Percentiles rank a stretch among this genome's conserved stretches.
Evolutionary conservation across 208 protist genomes (phyloP).

Genomic region (Balamuthia mandrillaris): DNA sequence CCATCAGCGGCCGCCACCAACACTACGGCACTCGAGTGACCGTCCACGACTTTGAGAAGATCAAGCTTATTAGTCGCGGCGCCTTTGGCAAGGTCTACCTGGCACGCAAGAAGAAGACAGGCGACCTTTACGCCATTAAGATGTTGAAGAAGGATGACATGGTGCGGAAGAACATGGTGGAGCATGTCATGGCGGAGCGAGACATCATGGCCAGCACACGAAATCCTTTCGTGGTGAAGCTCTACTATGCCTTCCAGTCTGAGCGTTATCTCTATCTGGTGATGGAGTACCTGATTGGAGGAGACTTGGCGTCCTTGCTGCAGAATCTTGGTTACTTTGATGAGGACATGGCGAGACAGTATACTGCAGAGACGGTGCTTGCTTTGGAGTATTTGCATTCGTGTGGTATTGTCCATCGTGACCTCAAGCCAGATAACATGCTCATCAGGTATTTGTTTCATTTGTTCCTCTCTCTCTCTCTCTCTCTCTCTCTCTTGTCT

Average conservation of each 20-base stretch:
- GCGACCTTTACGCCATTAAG: conserved; percentile 76
- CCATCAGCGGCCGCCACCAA: too few relatives aligned
- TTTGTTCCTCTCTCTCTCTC: too few relatives aligned
- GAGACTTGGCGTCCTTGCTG: conserved; percentile 37
- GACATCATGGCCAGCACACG: conserved; percentile 64
- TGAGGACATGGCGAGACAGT: neutral
- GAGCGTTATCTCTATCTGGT: conserved; percentile 47
- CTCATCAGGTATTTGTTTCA: too few relatives aligned
- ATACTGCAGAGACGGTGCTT: conserved; percentile 34
- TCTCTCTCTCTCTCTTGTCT: neutral
- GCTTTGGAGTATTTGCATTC: conserved; percentile 36
- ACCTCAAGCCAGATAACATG: conserved; percentile 49
- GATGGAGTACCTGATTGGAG: conserved; percentile 49
- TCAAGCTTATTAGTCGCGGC: conserved; percentile 64
- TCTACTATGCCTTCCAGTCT: neutral
- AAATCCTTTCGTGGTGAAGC: neutral
- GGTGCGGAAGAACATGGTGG: conserved; percentile 74
- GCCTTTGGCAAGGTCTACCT: conserved; percentile 53
- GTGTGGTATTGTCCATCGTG: conserved; percentile 25
- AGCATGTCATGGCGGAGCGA: conserved; percentile 69
- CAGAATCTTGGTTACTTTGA: conserved; percentile 37
- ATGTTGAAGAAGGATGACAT: conserved; percentile 72
- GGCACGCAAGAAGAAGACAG: conserved; percentile 64
- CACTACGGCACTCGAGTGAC: conserved; percentile 3
- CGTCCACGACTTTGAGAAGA: conserved; percentile 72